phyloP scores from a whole-genome alignment of 495 filamentous ascomycete species.

The Annulohypoxylon bovei region DNA sequence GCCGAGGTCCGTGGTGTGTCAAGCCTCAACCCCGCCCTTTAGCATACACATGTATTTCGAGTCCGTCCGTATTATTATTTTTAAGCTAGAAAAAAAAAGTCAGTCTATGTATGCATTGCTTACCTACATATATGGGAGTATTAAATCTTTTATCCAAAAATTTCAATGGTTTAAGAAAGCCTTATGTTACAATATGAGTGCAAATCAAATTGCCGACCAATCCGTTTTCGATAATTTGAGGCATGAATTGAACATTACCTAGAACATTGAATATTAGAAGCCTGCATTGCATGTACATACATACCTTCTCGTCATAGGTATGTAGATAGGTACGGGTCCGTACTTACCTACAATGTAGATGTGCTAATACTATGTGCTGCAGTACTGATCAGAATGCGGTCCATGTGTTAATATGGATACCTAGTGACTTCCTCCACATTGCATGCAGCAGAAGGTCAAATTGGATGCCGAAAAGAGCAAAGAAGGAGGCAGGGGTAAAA shows the following conservation, averaged over 20 bases:
- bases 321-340: neutral
- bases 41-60: neutral
- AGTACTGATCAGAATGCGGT: conserved; percentile 4
- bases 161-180: neutral
- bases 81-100: neutral
- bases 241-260: neutral
- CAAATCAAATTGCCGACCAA: neutral
- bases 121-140: too few species aligned
- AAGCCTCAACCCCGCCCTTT: neutral
- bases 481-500: conserved; percentile 6
- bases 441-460: conserved; percentile 40
- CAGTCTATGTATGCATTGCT: neutral
- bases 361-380: neutral
- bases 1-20: neutral
- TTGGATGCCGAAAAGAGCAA: conserved; percentile 38
- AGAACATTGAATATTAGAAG: neutral
- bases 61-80: neutral
- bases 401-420: neutral
- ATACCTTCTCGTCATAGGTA: neutral
- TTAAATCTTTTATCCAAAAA: neutral
- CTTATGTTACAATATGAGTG: neutral
- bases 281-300: too few species aligned
- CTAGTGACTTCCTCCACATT: conserved; percentile 30
- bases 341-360: neutral
- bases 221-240: neutral